Conservation (phyloP, 2,329 filamentous ascomycete species). For the Fusarium brachygibbosum region DNA sequence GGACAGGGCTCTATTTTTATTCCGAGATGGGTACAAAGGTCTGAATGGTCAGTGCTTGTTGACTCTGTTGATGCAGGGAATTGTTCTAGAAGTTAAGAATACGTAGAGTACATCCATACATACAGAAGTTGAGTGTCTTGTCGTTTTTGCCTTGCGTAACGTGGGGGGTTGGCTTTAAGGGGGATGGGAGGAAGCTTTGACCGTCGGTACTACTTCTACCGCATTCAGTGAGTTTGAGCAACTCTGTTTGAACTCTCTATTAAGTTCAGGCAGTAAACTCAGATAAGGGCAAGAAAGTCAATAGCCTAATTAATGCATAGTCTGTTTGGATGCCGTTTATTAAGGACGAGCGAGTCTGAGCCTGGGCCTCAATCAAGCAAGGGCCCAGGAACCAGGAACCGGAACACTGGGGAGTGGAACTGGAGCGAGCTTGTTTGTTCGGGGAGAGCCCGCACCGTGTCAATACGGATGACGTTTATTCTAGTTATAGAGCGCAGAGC, state of each 20-base stretch:
- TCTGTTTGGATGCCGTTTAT: not conserved
- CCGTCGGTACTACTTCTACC: constrained; percentile 34
- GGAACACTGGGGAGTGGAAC: constrained; percentile 18
- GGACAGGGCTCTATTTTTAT: constrained; percentile 31
- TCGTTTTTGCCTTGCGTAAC: constrained; percentile 34
- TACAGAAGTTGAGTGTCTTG: constrained; percentile 27
- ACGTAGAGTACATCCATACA: constrained; percentile 12
- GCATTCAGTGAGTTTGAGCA: constrained; percentile 17
- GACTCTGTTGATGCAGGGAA: constrained; percentile 26
- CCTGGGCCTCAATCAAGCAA: constrained; percentile 21
- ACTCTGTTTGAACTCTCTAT: constrained; percentile 18
- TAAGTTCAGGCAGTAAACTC: not conserved
- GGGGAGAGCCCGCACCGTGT: constrained; percentile 41
- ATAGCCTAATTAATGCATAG: constrained; percentile 17
- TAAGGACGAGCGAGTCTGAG: constrained; percentile 23
- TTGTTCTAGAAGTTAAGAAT: constrained; percentile 41
- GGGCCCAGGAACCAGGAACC: constrained; percentile 40
- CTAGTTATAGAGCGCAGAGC: not conserved
- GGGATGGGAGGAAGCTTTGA: constrained; percentile 44
- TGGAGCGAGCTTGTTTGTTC: constrained; percentile 17
- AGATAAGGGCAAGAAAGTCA: not conserved
- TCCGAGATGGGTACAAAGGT: constrained; percentile 11
- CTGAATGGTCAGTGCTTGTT: constrained; percentile 14
- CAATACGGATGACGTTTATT: constrained; percentile 10
- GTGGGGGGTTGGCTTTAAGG: constrained; percentile 37